Conservation (phyloP, 345 rosid genomes). For the Excoecaria agallocha region DNA sequence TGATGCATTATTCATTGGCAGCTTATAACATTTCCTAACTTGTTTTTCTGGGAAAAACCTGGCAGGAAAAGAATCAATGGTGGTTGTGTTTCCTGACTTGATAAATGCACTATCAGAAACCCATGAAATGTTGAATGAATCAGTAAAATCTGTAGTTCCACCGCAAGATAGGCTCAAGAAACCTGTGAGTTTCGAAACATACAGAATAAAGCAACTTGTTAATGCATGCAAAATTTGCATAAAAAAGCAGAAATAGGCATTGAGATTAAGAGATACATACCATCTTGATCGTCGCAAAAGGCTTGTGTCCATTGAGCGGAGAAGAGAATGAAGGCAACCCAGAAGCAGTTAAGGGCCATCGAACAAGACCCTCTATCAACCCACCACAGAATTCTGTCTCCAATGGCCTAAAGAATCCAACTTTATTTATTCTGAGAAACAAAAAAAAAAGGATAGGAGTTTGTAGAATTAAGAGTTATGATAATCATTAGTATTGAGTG, state of each 20-base stretch:
- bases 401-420: background rate
- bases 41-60: constrained; percentile 60
- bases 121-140: constrained; percentile 63
- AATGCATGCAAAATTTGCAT: background rate
- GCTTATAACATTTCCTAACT: constrained; percentile 51
- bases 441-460: background rate
- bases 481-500: background rate
- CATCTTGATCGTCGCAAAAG: constrained; percentile 60
- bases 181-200: constrained; percentile 43
- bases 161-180: constrained; percentile 87
- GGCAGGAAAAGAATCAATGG: constrained; percentile 37
- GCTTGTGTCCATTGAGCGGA: constrained; percentile 32
- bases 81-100: constrained; percentile 54
- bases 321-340: constrained; percentile 41
- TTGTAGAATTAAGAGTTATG: too few species aligned
- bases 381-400: constrained; percentile 6
- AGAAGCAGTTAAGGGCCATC: constrained; percentile 47
- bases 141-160: constrained; percentile 41
- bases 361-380: background rate
- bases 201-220: constrained; percentile 9
- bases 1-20: constrained; percentile 56
- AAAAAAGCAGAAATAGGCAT: too few species aligned
- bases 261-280: constrained; percentile 29
- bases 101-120: constrained; percentile 53
- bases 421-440: background rate